Conservation (phyloP, 23 red algal genomes). For the Gracilaria caudata region DNA sequence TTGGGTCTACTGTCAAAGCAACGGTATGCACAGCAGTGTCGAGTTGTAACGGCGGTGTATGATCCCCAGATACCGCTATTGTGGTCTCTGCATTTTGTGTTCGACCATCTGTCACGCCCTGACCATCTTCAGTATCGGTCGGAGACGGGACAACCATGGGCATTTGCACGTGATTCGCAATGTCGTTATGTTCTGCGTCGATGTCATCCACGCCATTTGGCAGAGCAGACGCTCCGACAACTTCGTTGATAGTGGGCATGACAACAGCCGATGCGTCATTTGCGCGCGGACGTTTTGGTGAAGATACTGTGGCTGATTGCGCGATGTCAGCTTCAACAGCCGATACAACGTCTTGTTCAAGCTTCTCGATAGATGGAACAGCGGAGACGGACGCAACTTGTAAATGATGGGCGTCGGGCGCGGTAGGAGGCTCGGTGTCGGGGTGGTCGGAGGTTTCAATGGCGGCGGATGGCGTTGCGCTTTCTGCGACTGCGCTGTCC, state of each 20-base stretch:
- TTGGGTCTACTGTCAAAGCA: slow-evolving; percentile 30
- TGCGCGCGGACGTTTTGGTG: slow-evolving; percentile 4
- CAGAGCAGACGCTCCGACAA: slow-evolving; percentile 9
- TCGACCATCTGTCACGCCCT: neutral
- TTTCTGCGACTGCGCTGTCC: neutral
- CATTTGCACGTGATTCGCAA: slow-evolving; percentile 21
- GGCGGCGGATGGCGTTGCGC: neutral
- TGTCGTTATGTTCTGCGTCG: neutral
- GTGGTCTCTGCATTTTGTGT: neutral
- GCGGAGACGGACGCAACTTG: neutral
- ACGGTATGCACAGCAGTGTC: slow-evolving; percentile 22
- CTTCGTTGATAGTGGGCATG: slow-evolving; percentile 19
- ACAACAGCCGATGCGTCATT: neutral
- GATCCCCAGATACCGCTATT: neutral
- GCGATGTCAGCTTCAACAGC: neutral
- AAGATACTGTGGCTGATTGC: neutral
- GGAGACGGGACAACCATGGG: neutral
- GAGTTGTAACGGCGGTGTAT: neutral
- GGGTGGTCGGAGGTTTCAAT: slow-evolving; percentile 2
- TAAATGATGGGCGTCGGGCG: neutral
- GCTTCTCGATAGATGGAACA: slow-evolving; percentile 9
- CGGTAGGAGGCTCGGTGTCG: neutral
- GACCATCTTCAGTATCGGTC: neutral
- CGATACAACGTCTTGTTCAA: slow-evolving; percentile 9
- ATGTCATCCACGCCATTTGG: slow-evolving; percentile 18